Base-by-base conservation (phyloP, 768 basidiomycete genomes). In the Rhizopogon roseolus region DNA sequence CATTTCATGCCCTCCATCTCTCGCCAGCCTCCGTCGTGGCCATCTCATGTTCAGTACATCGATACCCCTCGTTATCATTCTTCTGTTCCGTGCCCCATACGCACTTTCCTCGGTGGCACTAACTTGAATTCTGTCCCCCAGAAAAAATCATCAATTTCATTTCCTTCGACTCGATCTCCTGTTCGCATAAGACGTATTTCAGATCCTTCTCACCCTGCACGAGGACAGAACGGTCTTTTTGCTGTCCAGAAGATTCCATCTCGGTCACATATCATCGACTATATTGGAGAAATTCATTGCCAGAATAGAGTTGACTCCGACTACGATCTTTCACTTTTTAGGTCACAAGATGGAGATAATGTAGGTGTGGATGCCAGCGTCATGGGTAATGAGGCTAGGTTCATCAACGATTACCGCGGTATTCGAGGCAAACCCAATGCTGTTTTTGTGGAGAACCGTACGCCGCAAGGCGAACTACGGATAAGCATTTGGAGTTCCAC, bases 321-420 rank as follows among this genome's bases (percentile, higher is more conserved):
- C 68, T 96, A 96, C 64, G 94, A 96, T 68, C 73, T 96, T 25
- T 92, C 86, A 13, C 76, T 96, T n/a, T 75, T 80, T 65, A 85
- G 84, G 36, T 71, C 78, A 48, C 69, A 73, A 53, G 73, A 77
- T 49, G 82, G 81, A 7, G 63, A 79, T 39, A 85, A 75, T 62
- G 79, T 94, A 17, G 93, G 92, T 1, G 75, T 90, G 39, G 93
- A 97, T 65, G 92, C 93, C 17, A 74, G 74, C 28, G 59, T 41
- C 3, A 81, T 81, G 74, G 94, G 94, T 28, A 97, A 95, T 69
- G 90, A 93, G 67, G 87, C 86, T 1, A 76, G 94, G 62, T 94
- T 96, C 65, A 76, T 92, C 54, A 97, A 97, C 61, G 94, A 96
- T 73, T 98, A 87, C 69, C 80, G 94, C 52, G 90, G 92, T 2